phyloP scores from a whole-genome alignment of 2,329 filamentous ascomycete species.

The Coniochaeta ligniaria region DNA sequence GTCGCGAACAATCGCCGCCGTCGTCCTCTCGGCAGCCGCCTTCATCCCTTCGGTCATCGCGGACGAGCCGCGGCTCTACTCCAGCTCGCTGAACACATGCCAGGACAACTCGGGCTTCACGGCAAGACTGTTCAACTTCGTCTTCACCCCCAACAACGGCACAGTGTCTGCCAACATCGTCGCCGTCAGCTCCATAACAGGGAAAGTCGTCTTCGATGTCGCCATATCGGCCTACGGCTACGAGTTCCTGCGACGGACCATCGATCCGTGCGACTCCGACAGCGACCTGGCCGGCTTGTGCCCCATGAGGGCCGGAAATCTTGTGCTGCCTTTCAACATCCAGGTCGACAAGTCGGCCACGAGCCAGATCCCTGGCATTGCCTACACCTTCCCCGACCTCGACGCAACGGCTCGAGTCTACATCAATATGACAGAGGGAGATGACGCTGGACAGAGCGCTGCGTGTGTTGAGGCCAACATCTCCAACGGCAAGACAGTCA shows the following conservation, averaged over 20 bases:
- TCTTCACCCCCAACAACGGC: constrained; percentile 59
- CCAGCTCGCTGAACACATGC: constrained; percentile 65
- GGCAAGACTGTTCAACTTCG: constrained; percentile 72
- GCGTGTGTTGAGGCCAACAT: constrained; percentile 76
- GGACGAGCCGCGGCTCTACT: constrained; percentile 17
- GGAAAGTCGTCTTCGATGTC: constrained; percentile 65
- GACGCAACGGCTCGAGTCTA: constrained; percentile 70
- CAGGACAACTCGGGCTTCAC: constrained; percentile 71
- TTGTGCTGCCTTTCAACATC: constrained; percentile 48
- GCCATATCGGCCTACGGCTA: constrained; percentile 70
- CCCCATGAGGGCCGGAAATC: constrained; percentile 68
- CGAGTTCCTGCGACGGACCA: constrained; percentile 47
- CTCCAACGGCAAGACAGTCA: constrained; percentile 77
- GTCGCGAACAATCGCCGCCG: neutral
- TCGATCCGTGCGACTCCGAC: constrained; percentile 61
- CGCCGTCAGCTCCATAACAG: constrained; percentile 66
- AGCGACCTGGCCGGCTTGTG: constrained; percentile 59
- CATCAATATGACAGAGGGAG: constrained; percentile 56
- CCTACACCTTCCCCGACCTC: constrained; percentile 76
- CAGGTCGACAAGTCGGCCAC: constrained; percentile 47
- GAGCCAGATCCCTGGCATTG: constrained; percentile 63
- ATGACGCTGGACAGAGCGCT: constrained; percentile 43
- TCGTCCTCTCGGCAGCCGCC: constrained; percentile 3
- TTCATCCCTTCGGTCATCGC: constrained; percentile 13
- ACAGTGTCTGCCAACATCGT: constrained; percentile 61